Evolutionary conservation across 106 monocot species (phyloP).

Genomic region (Dendrobium nobile): DNA sequence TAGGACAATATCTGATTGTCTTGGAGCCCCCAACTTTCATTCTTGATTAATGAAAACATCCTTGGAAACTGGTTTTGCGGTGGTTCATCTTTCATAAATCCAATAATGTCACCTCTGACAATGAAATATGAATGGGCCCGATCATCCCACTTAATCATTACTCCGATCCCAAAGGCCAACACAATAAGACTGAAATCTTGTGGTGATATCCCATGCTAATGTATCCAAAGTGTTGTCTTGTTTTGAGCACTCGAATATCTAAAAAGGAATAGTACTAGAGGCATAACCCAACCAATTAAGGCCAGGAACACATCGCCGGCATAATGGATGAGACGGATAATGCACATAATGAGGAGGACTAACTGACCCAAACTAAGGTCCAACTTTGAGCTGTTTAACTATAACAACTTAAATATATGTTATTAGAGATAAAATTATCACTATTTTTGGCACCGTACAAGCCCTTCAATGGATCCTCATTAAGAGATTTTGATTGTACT

Average conservation of each 20-base stretch:
- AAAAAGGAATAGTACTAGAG: conserved; percentile 5
- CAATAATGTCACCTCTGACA: conserved; percentile 82
- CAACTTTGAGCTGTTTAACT: conserved; percentile 19
- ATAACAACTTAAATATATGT: conserved; percentile 13
- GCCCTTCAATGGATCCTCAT: no score
- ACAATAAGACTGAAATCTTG: conserved; percentile 16
- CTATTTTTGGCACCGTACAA: conserved; percentile 12
- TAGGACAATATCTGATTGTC: conserved; percentile 51
- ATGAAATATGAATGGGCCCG: conserved; percentile 32
- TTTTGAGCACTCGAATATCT: conserved; percentile 19
- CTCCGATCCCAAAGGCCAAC: conserved; percentile 17
- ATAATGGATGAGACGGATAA: background rate
- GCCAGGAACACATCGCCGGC: conserved; percentile 7
- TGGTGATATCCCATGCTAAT: conserved; percentile 19
- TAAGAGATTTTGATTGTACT: conserved; percentile 18
- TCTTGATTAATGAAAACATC: no score
- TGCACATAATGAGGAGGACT: conserved; percentile 6
- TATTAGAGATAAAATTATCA: conserved; percentile 16
- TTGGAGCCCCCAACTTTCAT: conserved; percentile 56
- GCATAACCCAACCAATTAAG: conserved; percentile 10
- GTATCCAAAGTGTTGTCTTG: conserved; percentile 13
- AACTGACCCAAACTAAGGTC: conserved; percentile 10
- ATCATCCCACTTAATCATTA: conserved; percentile 21
- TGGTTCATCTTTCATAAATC: conserved; percentile 84
- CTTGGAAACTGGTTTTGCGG: conserved; percentile 74